Evolutionary conservation across 192 early-diverging fungal genomes (phyloP).

Genomic region (Coemansia sp.): DNA sequence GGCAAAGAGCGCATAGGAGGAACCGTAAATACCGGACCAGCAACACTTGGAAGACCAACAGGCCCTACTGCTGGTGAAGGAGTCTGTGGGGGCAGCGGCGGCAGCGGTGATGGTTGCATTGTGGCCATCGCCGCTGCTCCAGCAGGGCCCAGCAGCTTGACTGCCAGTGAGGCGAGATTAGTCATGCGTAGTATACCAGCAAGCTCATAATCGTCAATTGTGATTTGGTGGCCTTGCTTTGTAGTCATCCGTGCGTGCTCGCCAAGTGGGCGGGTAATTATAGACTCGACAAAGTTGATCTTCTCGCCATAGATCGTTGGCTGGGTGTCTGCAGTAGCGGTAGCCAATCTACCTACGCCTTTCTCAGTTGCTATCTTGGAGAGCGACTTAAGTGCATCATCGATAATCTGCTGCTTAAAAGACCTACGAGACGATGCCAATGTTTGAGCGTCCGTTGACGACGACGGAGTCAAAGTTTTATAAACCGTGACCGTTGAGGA

Average conservation of each 20-base stretch:
- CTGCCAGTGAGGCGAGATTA: constrained; percentile 1
- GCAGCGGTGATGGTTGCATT: background rate
- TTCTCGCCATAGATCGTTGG: background rate
- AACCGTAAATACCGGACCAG: constrained; percentile 1
- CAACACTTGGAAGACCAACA: background rate
- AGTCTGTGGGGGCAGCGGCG: background rate
- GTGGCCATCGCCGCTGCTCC: background rate
- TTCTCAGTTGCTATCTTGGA: background rate
- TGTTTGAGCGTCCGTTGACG: background rate
- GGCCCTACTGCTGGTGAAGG: background rate
- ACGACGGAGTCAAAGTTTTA: background rate
- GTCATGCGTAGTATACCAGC: constrained; percentile 19
- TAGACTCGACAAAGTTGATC: background rate
- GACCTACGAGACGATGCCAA: background rate
- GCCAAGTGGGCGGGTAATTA: constrained; percentile 1
- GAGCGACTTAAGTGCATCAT: no score
- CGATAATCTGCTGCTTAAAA: constrained; percentile 3
- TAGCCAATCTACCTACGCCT: background rate
- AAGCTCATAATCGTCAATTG: constrained; percentile 21
- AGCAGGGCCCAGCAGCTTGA: background rate
- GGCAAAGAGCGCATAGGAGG: background rate
- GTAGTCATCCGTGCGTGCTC: background rate
- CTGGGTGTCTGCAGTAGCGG: background rate
- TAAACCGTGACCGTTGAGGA: no score
- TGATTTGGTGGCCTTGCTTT: constrained; percentile 15